Evolutionary conservation across 2,329 filamentous ascomycete species (phyloP).

Genomic region (Colletotrichum limetticola): DNA sequence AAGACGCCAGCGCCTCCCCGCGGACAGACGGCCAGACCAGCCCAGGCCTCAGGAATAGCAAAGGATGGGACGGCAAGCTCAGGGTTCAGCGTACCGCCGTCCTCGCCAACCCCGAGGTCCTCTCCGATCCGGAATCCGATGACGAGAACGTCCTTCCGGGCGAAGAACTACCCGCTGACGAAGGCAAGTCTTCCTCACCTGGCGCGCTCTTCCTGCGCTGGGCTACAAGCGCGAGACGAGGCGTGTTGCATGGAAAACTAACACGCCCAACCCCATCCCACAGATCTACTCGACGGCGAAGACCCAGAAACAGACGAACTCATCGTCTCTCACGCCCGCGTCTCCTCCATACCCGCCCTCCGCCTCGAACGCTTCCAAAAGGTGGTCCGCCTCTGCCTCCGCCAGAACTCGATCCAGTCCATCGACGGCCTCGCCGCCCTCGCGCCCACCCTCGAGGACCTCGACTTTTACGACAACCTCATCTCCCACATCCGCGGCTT

Average conservation of each 20-base stretch:
- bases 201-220: background rate
- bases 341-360: conserved; percentile 81
- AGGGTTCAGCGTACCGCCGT: conserved; percentile 76
- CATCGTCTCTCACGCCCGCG: conserved; percentile 87
- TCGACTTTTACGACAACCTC: conserved; percentile 97
- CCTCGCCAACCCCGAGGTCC: conserved; percentile 81
- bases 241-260: background rate
- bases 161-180: conserved; percentile 83
- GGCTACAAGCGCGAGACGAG: background rate
- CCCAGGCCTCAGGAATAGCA: conserved; percentile 66
- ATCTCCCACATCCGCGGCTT: conserved; percentile 88
- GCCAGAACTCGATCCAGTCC: conserved; percentile 87
- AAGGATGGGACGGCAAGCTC: conserved; percentile 87
- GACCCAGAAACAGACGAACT: conserved; percentile 78
- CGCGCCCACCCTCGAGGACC: conserved; percentile 76
- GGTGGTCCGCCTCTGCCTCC: conserved; percentile 83
- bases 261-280: conserved; percentile 25
- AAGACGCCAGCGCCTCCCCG: conserved; percentile 48
- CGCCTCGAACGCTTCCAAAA: conserved; percentile 86
- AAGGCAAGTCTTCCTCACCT: conserved; percentile 63
- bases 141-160: conserved; percentile 74
- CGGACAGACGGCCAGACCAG: conserved; percentile 55
- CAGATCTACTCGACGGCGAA: conserved; percentile 71
- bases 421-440: conserved; percentile 80
- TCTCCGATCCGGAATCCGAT: conserved; percentile 86